Evolutionary conservation across 1,284 basidiomycete genomes (phyloP), one percentile per base, ranked within the genome.

Genomic region (Spongiforma sp.): DNA sequence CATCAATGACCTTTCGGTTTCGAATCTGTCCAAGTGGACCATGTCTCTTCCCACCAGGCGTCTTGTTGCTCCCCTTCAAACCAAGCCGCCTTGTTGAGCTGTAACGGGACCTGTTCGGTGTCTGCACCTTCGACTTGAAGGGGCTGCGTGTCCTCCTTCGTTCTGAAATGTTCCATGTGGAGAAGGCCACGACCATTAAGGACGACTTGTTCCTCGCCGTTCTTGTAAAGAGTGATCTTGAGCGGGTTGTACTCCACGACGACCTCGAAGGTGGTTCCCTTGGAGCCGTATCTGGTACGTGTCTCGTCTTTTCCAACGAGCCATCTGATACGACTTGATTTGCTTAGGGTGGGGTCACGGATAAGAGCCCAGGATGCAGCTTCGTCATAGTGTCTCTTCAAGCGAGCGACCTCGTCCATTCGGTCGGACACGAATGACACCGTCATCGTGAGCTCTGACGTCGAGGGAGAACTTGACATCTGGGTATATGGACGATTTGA

Each of bases 1-100:
- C 72, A n/a, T n/a, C n/a, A n/a, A n/a, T n/a, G n/a, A 93, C 96
- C 98, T 83, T 98, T 98, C 0, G 97, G 97, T 78, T 99, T 99
- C 4, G 89, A 85, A 77, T 99, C 98, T 37, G 81, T n/a, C n/a
- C n/a, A n/a, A n/a, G n/a, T n/a, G n/a, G n/a, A 86, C 80, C 94
- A 99, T 0, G 82, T 86, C 80, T 99, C 97, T 69, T 97, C 93
- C 91, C 96, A 99, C 76, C 86, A 90, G 41, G 84, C 93, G 68
- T 93, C 92, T 68, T 96, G 90, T 34, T 83, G 82, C 28, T 93
- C 90, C 28, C 93, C 93, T 75, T 96, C 93, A 68, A 96, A 96
- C 93, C 94, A 96, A 21, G 89, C 98, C 94, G n/a, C n/a, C n/a
- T n/a, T n/a, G n/a, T n/a, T n/a, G n/a, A n/a, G n/a, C n/a, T n/a